Base-by-base conservation (phyloP, 1,139 yeast species). In the Hemisphaericaspora lyxosophila region DNA sequence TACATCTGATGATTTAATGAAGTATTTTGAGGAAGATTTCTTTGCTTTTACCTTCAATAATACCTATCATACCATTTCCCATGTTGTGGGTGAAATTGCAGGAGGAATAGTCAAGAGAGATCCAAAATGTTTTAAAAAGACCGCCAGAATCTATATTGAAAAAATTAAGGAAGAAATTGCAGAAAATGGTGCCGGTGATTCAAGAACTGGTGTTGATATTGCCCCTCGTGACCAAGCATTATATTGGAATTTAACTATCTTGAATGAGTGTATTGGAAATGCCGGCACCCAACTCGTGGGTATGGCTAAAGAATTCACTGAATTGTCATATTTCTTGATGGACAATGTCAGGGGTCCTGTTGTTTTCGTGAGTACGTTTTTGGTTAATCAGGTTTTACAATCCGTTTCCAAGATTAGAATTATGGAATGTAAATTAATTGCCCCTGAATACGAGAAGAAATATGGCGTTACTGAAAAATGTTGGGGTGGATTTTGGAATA, bases 151-250 rank as follows among this genome's bases (percentile, higher is more conserved):
- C 18, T 60, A 85, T 19, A 65, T 74, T 36, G 70, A 69, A 2
- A 74, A 73, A 42, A 81, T 90, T 25, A 68, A 70, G 35, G 80
- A 76, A 20, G 96, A 92, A 53, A 71, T 92, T 16, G 70, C 69
- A n/a, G 90, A 84, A 50, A 86, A 90, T 48, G 86, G 82, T 7
- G 97, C 97, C 0, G 97, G 97, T 2, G 66, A 78, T 1, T 67
- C 82, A 0, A 75, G 96, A 54, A 78, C 81, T 14, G 83, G 85
- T 1, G 70, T 76, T 4, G 89, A 83, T 33, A 70, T 85, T 23
- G 70, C 82, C 17, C 88, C 88, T 11, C 72, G 90, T 35, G 98
- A 92, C 58, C 83, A 85, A 33, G 78, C 83, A 9, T 64, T 92
- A 12, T 79, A 80, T 29, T 81, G 96, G 81, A 78, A 85, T 54